Evolutionary conservation across 768 basidiomycete species (phyloP), one percentile per base, ranked within the genome.

Genomic region (Mycena crocata): DNA sequence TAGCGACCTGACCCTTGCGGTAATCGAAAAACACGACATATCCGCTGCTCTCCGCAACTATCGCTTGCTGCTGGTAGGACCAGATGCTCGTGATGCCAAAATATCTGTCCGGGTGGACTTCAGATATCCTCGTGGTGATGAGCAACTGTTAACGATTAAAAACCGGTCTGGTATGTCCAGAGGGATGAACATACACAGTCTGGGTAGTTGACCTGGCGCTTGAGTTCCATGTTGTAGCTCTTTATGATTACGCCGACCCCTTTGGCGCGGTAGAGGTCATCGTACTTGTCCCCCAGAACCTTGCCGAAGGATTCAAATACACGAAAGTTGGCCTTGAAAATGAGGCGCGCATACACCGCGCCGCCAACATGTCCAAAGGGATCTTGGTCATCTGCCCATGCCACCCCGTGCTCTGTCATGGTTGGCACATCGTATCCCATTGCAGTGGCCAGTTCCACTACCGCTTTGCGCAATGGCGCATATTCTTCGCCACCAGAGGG

Each of bases 391-490:
- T 62, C 61, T 19, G 45, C 52, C 61, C 51, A 62, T 4, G 30
- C 26, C 39, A 62, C 24, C 4, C 61, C 61, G 23, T 55, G 61
- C 42, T 62, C 61, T 0, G 51, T 45, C 61, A 62, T 62, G 7
- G 61, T 54, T 6, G 40, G 51, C 17, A 46, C 51, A 14, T 62
- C 61, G 51, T 54, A 62, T 10, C 50, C 61, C 61, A 62, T 62
- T 14, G 40, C 61, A 5, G 50, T 35, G 3, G 42, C 51, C 7
- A 28, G 21, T 2, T 30, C 51, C 1, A 64, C 40, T 19, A 74
- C 32, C 3, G 71, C 51, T 5, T 71, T 67, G 0, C 70, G 62
- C 63, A 74, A 54, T 48, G 56, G 48, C 60, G 63, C 34, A 56
- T 64, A 39, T 26, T 31, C 40, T 60, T 71, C 42, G 57, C 71